phyloP scores from a whole-genome alignment of 2,329 filamentous ascomycete species.

The Alternaria alternata region DNA sequence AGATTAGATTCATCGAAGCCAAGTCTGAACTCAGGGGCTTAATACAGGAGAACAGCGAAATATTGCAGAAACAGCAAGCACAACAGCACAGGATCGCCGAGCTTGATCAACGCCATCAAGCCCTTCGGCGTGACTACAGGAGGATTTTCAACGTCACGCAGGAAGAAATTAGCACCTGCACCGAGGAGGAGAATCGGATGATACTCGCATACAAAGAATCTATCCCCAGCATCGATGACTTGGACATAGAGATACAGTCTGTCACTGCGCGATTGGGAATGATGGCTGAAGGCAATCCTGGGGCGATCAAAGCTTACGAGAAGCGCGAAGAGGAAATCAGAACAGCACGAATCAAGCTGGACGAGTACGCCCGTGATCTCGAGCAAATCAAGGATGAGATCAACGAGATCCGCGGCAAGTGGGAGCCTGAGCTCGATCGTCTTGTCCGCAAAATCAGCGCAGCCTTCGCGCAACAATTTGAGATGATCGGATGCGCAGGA shows the following conservation, averaged over 20 bases:
- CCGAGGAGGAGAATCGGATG: constrained; percentile 36
- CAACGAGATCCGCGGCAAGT: constrained; percentile 70
- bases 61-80: constrained; percentile 46
- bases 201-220: constrained; percentile 26
- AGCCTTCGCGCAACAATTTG: constrained; percentile 92
- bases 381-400: constrained; percentile 67
- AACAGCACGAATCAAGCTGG: constrained; percentile 67
- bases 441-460: constrained; percentile 84
- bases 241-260: constrained; percentile 77
- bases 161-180: constrained; percentile 25
- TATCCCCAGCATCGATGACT: constrained; percentile 58
- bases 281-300: constrained; percentile 78
- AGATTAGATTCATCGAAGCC: constrained; percentile 79
- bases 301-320: constrained; percentile 75
- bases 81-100: constrained; percentile 25
- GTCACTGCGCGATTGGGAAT: constrained; percentile 80
- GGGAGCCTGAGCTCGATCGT: constrained; percentile 84
- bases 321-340: constrained; percentile 67
- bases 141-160: constrained; percentile 28
- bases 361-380: constrained; percentile 64
- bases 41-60: constrained; percentile 65
- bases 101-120: constrained; percentile 24
- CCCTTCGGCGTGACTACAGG: constrained; percentile 19
- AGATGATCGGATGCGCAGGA: constrained; percentile 91
- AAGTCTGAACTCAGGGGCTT: constrained; percentile 78